Evolutionary conservation across 2,329 filamentous ascomycete genomes (phyloP).

Genomic region (Colletotrichum eremochloae): DNA sequence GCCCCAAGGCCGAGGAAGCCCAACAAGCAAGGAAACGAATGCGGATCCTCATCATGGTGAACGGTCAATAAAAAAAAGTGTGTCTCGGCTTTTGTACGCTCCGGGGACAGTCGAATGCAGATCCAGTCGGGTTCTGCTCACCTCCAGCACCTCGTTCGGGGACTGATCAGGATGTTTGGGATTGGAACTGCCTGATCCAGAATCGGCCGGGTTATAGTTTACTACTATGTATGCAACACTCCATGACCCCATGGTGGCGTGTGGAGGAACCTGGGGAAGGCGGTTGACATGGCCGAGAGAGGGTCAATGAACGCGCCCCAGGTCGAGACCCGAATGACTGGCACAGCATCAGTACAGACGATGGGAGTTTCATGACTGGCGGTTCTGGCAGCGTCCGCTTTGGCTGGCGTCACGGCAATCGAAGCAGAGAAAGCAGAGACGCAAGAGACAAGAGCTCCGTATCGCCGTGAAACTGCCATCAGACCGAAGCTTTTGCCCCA

Average conservation of each 20-base stretch:
- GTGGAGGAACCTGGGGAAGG: slow-evolving; percentile 5
- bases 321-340: background rate
- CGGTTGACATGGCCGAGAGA: background rate
- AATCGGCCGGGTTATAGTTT: background rate
- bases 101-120: background rate
- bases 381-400: background rate
- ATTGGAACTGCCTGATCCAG: background rate
- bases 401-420: slow-evolving; percentile 5
- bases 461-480: slow-evolving; percentile 43
- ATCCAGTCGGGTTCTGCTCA: background rate
- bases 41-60: slow-evolving; percentile 12
- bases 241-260: background rate
- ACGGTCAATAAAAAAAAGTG: background rate
- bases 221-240: too few species aligned
- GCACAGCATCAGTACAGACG: background rate
- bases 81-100: background rate
- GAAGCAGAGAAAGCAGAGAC: background rate
- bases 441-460: slow-evolving; percentile 18
- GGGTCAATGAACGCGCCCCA: background rate
- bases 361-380: slow-evolving; percentile 11
- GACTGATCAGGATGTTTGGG: background rate
- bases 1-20: background rate
- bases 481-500: slow-evolving; percentile 29
- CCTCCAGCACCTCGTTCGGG: background rate
- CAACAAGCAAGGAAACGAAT: background rate